These are phyloP conservation scores for Escallonia herrerae DNA, from an alignment of 129 eudicot species.

Conservation along the genomic window DNA sequence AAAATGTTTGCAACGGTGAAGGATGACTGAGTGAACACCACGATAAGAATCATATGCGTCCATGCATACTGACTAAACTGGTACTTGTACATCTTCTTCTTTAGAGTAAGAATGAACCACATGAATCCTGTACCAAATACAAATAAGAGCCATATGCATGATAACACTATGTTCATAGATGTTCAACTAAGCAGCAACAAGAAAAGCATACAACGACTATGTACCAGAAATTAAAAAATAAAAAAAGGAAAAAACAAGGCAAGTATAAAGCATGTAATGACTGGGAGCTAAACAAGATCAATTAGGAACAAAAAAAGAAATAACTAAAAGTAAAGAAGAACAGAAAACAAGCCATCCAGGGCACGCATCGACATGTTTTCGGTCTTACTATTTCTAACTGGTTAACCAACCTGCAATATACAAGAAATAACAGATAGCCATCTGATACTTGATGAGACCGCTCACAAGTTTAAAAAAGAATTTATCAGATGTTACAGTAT, in stretches of 20 bases:
- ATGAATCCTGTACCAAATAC: constrained; percentile 44
- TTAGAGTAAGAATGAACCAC: constrained; percentile 84
- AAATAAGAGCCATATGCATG: neutral
- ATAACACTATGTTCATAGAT: neutral
- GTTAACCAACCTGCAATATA: constrained; percentile 61
- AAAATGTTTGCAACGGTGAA: constrained; percentile 78
- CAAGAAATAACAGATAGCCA: constrained; percentile 75
- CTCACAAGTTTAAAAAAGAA: constrained; percentile 58
- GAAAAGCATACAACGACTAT: neutral
- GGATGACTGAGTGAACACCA: constrained; percentile 80
- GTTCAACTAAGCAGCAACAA: neutral
- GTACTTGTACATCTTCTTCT: constrained; percentile 78
- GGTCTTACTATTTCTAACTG: neutral
- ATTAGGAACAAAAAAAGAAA: neutral
- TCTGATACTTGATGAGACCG: constrained; percentile 67
- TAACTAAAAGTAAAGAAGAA: neutral
- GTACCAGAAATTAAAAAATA: too few relatives aligned
- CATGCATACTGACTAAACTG: constrained; percentile 83
- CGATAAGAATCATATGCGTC: constrained; percentile 89
- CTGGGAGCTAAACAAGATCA: too few relatives aligned
- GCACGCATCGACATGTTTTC: neutral
- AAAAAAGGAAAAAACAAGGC: too few relatives aligned
- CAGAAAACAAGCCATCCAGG: neutral
- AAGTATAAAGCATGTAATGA: too few relatives aligned
- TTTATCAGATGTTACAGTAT: constrained; percentile 69